phyloP scores from a whole-genome alignment of 2,329 filamentous ascomycete species.

The Talaromyces piceae region DNA sequence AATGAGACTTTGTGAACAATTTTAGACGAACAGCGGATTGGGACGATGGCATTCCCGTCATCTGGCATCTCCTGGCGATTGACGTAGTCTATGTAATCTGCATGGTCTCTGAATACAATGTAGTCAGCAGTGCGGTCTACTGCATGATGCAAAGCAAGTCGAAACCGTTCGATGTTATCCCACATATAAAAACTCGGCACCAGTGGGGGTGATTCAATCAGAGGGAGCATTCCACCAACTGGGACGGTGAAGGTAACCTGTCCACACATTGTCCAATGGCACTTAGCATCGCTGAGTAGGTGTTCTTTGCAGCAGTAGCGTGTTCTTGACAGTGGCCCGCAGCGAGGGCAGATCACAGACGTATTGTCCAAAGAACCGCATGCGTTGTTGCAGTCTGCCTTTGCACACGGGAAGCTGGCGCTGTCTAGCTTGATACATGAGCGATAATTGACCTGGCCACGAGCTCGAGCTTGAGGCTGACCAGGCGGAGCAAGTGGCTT shows the following conservation, averaged over 20 bases:
- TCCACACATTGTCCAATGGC: slow-evolving; percentile 27
- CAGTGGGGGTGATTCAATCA: slow-evolving; percentile 17
- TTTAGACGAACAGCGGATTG: slow-evolving; percentile 19
- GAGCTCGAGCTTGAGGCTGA: neutral
- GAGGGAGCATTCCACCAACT: slow-evolving; percentile 17
- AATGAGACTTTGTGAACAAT: slow-evolving; percentile 18
- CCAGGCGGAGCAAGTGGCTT: neutral
- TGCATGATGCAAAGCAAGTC: slow-evolving; percentile 27
- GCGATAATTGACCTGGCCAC: too few relatives aligned
- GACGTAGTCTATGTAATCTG: slow-evolving; percentile 12
- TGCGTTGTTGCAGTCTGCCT: slow-evolving; percentile 18
- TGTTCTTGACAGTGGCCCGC: slow-evolving; percentile 31
- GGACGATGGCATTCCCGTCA: too few relatives aligned
- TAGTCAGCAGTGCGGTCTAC: slow-evolving; percentile 24
- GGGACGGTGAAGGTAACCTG: slow-evolving; percentile 16
- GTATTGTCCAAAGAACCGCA: slow-evolving; percentile 25
- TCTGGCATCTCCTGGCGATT: slow-evolving; percentile 8
- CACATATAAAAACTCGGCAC: slow-evolving; percentile 21
- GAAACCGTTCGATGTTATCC: slow-evolving; percentile 29
- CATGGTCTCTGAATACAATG: slow-evolving; percentile 28
- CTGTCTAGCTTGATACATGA: neutral
- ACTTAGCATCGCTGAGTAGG: slow-evolving; percentile 26
- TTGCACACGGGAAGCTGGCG: neutral
- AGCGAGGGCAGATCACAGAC: slow-evolving; percentile 32
- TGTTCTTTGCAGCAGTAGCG: slow-evolving; percentile 34